phyloP scores from a whole-genome alignment of 441 rosid genomes.

The Geranium incanum region DNA sequence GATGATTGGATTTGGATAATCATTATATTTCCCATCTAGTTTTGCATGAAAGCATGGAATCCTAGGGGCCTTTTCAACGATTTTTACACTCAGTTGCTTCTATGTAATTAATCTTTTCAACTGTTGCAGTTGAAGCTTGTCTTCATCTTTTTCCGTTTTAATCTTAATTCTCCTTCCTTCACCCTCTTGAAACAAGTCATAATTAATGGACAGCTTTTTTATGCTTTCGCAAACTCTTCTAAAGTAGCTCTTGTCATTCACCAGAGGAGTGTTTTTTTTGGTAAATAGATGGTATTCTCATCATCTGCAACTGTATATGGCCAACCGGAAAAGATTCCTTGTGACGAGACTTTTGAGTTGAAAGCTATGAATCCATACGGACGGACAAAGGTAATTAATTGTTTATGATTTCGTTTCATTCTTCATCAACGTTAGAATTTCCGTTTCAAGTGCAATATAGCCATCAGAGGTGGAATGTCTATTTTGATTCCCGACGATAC shows the following conservation, averaged over 20 bases:
- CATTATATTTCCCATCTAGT: no score
- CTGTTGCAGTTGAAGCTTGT: not conserved
- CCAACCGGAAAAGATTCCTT: conserved; percentile 61
- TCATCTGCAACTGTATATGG: conserved; percentile 76
- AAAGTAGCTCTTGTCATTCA: not conserved
- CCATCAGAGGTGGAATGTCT: no score
- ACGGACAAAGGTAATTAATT: conserved; percentile 48
- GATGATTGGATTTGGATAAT: no score
- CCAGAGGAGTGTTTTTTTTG: not conserved
- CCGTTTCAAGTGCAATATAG: not conserved
- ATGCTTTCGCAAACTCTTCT: not conserved
- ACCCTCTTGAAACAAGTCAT: not conserved
- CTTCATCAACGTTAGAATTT: not conserved
- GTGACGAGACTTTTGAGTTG: conserved; percentile 50
- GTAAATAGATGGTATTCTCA: conserved; percentile 54
- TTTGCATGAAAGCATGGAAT: no score
- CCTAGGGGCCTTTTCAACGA: no score
- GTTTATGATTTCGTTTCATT: not conserved
- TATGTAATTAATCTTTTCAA: not conserved
- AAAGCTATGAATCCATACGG: conserved; percentile 71
- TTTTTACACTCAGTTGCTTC: not conserved
- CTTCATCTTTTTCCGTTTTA: not conserved
- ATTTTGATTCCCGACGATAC: not conserved
- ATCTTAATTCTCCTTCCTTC: not conserved
- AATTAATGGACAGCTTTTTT: not conserved